Percentiles rank a stretch among this genome's conserved stretches.
Evolutionary conservation across 495 filamentous ascomycete species (phyloP).

Genomic region (Penicillium atrosanguineum): DNA sequence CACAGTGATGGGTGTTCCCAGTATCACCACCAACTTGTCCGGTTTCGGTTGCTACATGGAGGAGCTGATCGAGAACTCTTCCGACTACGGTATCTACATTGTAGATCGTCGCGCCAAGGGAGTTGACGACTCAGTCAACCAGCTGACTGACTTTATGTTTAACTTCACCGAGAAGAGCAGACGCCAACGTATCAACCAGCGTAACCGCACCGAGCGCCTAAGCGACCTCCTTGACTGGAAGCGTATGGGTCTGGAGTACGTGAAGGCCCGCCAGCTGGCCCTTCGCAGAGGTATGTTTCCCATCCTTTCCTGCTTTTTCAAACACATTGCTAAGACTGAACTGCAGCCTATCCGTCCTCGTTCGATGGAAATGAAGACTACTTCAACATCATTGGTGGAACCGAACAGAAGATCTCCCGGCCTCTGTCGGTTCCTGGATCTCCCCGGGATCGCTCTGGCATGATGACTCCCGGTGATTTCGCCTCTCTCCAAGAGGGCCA

Average conservation of each 20-base stretch:
- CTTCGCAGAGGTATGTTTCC: conserved; percentile 64
- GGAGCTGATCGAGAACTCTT: conserved; percentile 95
- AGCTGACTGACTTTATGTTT: conserved; percentile 88
- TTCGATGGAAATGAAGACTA: conserved; percentile 76
- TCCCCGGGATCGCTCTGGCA: conserved; percentile 83
- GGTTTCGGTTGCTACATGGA: conserved; percentile 99
- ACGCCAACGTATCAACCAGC: conserved; percentile 95
- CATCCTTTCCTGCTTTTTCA: background rate
- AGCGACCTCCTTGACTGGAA: conserved; percentile 98
- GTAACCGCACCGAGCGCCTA: conserved; percentile 93
- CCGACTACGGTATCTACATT: conserved; percentile 98
- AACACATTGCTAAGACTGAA: background rate
- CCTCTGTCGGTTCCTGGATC: conserved; percentile 93
- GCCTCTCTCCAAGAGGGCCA: conserved; percentile 90
- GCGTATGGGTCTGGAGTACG: conserved; percentile 98
- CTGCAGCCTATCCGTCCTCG: conserved; percentile 75
- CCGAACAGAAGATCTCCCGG: conserved; percentile 88
- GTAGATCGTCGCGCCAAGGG: conserved; percentile 95
- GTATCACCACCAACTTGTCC: conserved; percentile 96
- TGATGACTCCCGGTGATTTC: conserved; percentile 99
- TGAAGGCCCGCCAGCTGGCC: conserved; percentile 93
- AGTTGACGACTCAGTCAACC: conserved; percentile 95
- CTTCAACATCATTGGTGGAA: conserved; percentile 79
- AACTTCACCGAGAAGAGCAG: conserved; percentile 93
- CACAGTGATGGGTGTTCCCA: conserved; percentile 98